Base-by-base conservation (phyloP, 2,329 filamentous ascomycete genomes). In the Ophiostoma perfectum region DNA sequence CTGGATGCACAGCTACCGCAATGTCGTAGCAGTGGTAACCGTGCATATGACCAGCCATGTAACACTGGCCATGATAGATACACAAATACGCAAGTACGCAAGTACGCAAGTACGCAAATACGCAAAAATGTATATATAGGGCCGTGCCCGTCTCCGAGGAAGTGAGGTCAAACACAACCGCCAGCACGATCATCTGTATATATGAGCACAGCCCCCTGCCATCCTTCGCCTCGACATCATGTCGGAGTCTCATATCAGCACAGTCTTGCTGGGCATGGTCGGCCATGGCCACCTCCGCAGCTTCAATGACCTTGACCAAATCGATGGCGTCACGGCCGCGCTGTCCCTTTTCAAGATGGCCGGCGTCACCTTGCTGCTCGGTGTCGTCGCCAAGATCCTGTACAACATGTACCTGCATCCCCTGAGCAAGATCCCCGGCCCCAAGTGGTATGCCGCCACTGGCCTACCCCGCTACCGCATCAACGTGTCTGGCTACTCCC, bases 401-500 rank as follows among this genome's bases (percentile, higher is more conserved):
- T 71, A 71, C 70, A 71, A 71, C 41, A 9, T 68, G 0, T 71
- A 67, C 44, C 64, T 71, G 44, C 78, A 78, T 68, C 77, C 78
- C 1, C 75, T 79, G 9, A 67, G 70, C 7, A 67, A 68, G 16
- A 76, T 75, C 42, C 77, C 78, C 1, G 77, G 77, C 0, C 77
- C 77, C 3, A 71, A 72, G 68, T 70, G 73, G 65, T 73, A 73
- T 68, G 73, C 72, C 70, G 73, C 71, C 27, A 73, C 72, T 1
- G 71, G 72, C 14, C 64, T 71, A 3, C 41, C 70, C 2, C 64
- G 65, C 3, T 67, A 64, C 58, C 44, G 18, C 14, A 27, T 52
- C 9, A 45, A 65, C n/a, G 11, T 16, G 11, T 62, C 64, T 2
- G 70, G 71, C 7, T 7, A 58, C 2, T 27, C 42, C 3, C 71